Evolutionary conservation across 129 eudicot species (phyloP), one percentile per base, ranked within the genome.

Genomic region (Deinandra increscens): DNA sequence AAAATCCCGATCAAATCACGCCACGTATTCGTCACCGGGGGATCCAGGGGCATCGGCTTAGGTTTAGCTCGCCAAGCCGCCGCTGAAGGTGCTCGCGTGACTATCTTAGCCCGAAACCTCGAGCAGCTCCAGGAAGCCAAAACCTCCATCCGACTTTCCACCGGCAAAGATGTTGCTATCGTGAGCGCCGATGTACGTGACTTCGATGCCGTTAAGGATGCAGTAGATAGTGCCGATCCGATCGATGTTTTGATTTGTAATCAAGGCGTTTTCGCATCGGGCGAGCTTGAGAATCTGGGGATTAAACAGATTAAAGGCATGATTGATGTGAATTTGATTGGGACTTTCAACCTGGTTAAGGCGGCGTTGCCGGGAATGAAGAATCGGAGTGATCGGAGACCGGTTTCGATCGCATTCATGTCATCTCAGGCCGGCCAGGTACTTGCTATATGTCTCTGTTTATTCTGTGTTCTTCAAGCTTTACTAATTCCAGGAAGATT

Each of bases 371-470:
- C 85, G 0, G 75, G 60, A n/a, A 88, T 88, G 86, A 85, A 83
- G 87, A 74, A 46, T 4, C 66, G 91, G 73, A 70, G 60, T 17
- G 83, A 59, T 37, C 60, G 81, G 6, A 85, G 79, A 20, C 85
- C 96, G 0, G 83, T 66, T 65, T 85, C 88, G 13, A 80, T 88
- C 34, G 89, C 85, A 0, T 66, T 87, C 23, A 80, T 84, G 78
- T 87, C 95, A 1, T 87, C 95, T 33, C 91, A 82, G 72, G 84
- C 86, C n/a, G 88, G 95, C 23, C 95, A 82, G 95, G 95, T 87
- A n/a, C 19, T 9, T 49, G 5, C n/a, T n/a, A n/a, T n/a, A n/a
- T n/a, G n/a, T n/a, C n/a, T n/a, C n/a, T n/a, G n/a, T n/a, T n/a
- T n/a, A n/a, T n/a, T n/a, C n/a, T n/a, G n/a, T n/a, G n/a, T n/a